phyloP scores from a whole-genome alignment of 805 yeast genomes.

The Saccharomycopsis javanensis region DNA sequence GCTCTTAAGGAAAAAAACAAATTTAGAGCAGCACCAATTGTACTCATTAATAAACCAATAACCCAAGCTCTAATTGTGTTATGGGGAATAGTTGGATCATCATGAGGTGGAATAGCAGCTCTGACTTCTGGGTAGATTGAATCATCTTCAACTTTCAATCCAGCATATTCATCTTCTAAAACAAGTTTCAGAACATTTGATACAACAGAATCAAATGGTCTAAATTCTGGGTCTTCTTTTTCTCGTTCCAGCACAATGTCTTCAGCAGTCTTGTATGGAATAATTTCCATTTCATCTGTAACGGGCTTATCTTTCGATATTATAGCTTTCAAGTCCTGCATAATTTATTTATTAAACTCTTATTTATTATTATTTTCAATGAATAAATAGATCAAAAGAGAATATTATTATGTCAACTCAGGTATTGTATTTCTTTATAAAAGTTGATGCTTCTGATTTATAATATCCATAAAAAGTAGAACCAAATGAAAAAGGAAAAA shows the following conservation, averaged over 20 bases:
- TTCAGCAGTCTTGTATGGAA: constrained; percentile 15
- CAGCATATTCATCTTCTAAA: constrained; percentile 29
- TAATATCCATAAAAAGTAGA: too few species aligned
- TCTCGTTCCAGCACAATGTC: constrained; percentile 10
- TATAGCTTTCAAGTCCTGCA: constrained; percentile 10
- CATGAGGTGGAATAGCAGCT: constrained; percentile 44
- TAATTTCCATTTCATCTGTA: constrained; percentile 9
- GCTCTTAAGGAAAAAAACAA: constrained; percentile 45
- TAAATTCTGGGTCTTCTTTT: constrained; percentile 5
- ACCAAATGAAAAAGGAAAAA: not conserved
- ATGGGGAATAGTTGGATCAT: constrained; percentile 39
- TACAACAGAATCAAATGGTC: constrained; percentile 16
- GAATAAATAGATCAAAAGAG: not conserved
- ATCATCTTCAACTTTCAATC: constrained; percentile 25
- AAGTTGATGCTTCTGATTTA: too few species aligned
- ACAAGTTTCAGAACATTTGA: constrained; percentile 16
- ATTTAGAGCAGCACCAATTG: constrained; percentile 48
- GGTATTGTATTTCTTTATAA: too few species aligned
- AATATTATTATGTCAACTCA: too few species aligned
- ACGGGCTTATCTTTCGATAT: constrained; percentile 7
- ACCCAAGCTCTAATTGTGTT: constrained; percentile 50
- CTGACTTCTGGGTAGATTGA: constrained; percentile 49
- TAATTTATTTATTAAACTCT: not conserved
- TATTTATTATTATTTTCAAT: not conserved
- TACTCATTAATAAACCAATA: constrained; percentile 38